Conservation (phyloP, 2,329 filamentous ascomycete genomes). For the Macrophomina pseudophaseolina region DNA sequence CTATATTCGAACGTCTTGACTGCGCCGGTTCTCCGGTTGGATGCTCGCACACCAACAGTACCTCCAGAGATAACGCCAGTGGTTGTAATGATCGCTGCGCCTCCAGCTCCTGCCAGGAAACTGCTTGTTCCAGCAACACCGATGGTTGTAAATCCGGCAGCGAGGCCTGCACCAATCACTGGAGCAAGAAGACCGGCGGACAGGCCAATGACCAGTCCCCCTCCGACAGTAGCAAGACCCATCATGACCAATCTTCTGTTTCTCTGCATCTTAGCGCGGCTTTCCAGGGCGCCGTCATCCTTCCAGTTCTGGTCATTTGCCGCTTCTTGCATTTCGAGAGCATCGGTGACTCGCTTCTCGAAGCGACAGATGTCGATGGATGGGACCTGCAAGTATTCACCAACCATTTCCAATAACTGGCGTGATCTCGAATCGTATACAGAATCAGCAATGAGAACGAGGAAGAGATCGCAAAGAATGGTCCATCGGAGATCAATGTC, state of each 20-base stretch:
- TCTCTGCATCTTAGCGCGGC: conserved; percentile 77
- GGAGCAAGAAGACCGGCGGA: conserved; percentile 91
- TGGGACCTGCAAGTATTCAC: conserved; percentile 76
- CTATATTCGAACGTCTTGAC: conserved; percentile 98
- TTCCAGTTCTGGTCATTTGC: conserved; percentile 98
- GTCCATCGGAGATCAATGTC: conserved; percentile 98
- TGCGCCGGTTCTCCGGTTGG: conserved; percentile 84
- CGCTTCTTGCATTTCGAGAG: conserved; percentile 95
- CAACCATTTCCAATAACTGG: conserved; percentile 81
- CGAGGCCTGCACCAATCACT: conserved; percentile 90
- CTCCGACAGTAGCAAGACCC: conserved; percentile 94
- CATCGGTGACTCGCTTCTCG: conserved; percentile 95
- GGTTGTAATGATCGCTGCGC: conserved; percentile 92
- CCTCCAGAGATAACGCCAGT: conserved; percentile 84
- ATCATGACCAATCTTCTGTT: conserved; percentile 91
- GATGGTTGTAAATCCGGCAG: conserved; percentile 93
- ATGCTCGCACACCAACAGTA: conserved; percentile 83
- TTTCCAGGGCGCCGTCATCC: conserved; percentile 91
- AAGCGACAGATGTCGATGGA: conserved; percentile 96
- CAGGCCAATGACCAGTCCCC: conserved; percentile 91
- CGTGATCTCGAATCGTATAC: conserved; percentile 90
- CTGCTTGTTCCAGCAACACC: conserved; percentile 86
- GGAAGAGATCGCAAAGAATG: conserved; percentile 91
- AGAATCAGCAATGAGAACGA: conserved; percentile 95
- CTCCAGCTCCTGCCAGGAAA: conserved; percentile 89